Percentiles rank a stretch among this genome's conserved stretches.
Conservation (phyloP, 2,329 filamentous ascomycete species). For the Arthroderma sp. region DNA sequence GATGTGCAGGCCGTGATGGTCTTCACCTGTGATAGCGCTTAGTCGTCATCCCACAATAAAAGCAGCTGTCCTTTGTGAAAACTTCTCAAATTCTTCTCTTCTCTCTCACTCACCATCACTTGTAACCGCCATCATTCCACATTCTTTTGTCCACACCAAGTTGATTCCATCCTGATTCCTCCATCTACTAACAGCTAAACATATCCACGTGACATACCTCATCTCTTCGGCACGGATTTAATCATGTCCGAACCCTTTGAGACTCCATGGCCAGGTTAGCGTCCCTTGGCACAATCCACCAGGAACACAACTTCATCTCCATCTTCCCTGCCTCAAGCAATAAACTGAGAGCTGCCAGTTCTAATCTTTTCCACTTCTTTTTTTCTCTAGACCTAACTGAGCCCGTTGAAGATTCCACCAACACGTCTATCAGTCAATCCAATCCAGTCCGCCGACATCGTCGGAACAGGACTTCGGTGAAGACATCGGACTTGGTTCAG, state of each 20-base stretch:
- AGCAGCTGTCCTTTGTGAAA: too few relatives aligned
- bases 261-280: background rate
- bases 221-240: constrained; percentile 1
- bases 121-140: too few relatives aligned
- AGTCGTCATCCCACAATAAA: too few relatives aligned
- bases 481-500: constrained; percentile 9
- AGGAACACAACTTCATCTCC: background rate
- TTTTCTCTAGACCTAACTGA: background rate
- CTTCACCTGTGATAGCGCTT: too few relatives aligned
- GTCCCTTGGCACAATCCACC: background rate
- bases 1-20: too few relatives aligned
- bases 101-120: too few relatives aligned
- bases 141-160: too few relatives aligned
- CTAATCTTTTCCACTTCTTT: background rate
- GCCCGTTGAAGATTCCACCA: constrained; percentile 4
- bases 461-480: constrained; percentile 10
- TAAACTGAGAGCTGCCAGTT: background rate
- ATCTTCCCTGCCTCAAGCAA: background rate
- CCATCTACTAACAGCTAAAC: background rate
- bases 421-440: constrained; percentile 1
- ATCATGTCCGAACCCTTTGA: background rate
- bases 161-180: background rate
- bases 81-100: too few relatives aligned
- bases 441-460: constrained; percentile 10
- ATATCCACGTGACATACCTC: constrained; percentile 1